Base-by-base conservation (phyloP, 2,329 filamentous ascomycete species). In the Elsinoe necatrix region DNA sequence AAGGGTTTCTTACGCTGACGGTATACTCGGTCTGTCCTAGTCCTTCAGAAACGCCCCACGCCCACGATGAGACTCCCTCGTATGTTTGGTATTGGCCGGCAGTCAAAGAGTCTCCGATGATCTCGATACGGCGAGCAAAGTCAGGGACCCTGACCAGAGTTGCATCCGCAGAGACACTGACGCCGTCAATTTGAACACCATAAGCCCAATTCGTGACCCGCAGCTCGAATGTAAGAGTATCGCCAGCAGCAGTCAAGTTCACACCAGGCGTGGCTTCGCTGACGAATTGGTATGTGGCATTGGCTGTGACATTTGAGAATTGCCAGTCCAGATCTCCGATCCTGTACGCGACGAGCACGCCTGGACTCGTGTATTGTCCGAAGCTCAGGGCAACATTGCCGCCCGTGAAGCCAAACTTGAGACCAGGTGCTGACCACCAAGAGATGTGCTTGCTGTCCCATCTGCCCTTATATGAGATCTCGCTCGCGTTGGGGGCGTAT, bases 141-240 rank as follows among this genome's bases (percentile, higher is more conserved):
- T 64, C 64, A 0, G 70, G 68, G 6, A 72, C 62, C 58, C 75
- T 74, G 61, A 79, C 66, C 4, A 83, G 69, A 18, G 68, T 69
- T 35, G 73, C 70, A 1, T 47, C 39, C 4, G 71, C 71, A 2
- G 69, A 65, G 12, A 81, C 70, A 55, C 81, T 77, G 1, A 83
- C 72, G 6, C 74, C 70, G 16, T 71, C 69, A 43, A 84, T 75
- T 65, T 84, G 80, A 2, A 83, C 74, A 9, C 80, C 80, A 61
- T 78, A 78, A 14, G 73, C 79, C 80, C 79, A 84, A 62, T 84
- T 84, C 1, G 80, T 80, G 14, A 83, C 80, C 63, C 80, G 71
- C 62, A 83, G 67, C 64, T 83, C 80, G 57, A 83, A 81, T 0
- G 72, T 75, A 29, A 74, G 73, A 0, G 75, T 75, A 39, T 65